phyloP scores from a whole-genome alignment of 2,329 filamentous ascomycete genomes.

The Talaromyces sp. region DNA sequence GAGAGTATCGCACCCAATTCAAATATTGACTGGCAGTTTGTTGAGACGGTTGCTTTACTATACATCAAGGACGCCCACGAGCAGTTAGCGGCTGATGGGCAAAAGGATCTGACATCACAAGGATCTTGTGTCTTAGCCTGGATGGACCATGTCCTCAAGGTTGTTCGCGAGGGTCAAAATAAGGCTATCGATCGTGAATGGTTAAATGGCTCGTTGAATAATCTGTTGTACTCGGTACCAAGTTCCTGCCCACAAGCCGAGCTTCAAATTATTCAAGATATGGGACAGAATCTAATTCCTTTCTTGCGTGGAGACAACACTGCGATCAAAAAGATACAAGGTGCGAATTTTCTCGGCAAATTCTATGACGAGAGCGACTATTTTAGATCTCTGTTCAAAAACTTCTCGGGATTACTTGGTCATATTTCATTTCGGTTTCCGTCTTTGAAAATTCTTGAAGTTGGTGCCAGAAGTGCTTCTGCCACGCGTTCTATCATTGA shows the following conservation, averaged over 20 bases:
- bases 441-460: slow-evolving; percentile 38
- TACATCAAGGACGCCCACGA: not conserved
- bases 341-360: not conserved
- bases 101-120: not conserved
- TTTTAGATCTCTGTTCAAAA: not conserved
- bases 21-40: not conserved
- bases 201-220: not conserved
- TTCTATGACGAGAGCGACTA: not conserved
- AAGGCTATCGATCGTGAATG: not conserved
- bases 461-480: slow-evolving; percentile 40
- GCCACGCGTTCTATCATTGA: slow-evolving; percentile 32
- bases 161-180: not conserved
- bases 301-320: not conserved
- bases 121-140: not conserved
- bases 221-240: not conserved
- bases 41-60: not conserved
- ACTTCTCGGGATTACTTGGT: slow-evolving; percentile 21
- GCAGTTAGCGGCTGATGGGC: not conserved
- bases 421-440: slow-evolving; percentile 37
- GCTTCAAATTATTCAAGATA: not conserved
- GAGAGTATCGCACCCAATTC: not conserved
- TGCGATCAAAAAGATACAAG: not conserved
- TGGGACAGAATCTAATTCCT: not conserved
- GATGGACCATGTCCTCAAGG: not conserved
- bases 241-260: not conserved